A percentile compares a stretch with the other conserved stretches of the same genome.
These are phyloP conservation scores for Colletotrichum cereale DNA, from an alignment of 2,329 filamentous ascomycete genomes.

Conservation along the genomic window DNA sequence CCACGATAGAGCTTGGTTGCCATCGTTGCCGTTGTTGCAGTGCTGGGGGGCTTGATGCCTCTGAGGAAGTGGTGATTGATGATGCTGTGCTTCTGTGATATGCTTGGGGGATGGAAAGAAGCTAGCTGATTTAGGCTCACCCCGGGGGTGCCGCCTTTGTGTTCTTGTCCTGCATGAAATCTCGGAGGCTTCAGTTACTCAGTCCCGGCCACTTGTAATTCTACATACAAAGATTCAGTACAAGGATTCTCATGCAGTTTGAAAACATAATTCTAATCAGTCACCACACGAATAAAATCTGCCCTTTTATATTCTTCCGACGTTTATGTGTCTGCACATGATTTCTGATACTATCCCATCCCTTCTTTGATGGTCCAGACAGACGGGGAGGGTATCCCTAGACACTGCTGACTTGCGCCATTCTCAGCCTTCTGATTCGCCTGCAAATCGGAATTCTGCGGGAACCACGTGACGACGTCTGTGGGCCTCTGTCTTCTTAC, in stretches of 20 bases:
- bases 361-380: not conserved
- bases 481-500: constrained; percentile 17
- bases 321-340: not conserved
- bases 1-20: constrained; percentile 71
- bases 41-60: constrained; percentile 40
- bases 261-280: not conserved
- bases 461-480: constrained; percentile 12
- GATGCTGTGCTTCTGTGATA: constrained; percentile 37
- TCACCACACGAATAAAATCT: no score
- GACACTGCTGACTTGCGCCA: constrained; percentile 33
- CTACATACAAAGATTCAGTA: not conserved
- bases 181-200: not conserved
- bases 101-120: constrained; percentile 37
- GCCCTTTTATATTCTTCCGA: not conserved
- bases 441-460: not conserved
- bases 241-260: not conserved
- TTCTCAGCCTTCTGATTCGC: constrained; percentile 28
- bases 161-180: not conserved
- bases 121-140: constrained; percentile 28
- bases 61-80: constrained; percentile 39
- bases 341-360: not conserved
- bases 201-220: not conserved
- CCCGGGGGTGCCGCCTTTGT: not conserved
- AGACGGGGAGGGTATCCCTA: constrained; percentile 25
- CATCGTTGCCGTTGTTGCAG: constrained; percentile 59